A percentile compares a stretch with the other conserved stretches of the same genome.
These are phyloP conservation scores for Pythium aphanidermatum DNA, from an alignment of 352 stramenopile genomes.

Conservation along the genomic window DNA sequence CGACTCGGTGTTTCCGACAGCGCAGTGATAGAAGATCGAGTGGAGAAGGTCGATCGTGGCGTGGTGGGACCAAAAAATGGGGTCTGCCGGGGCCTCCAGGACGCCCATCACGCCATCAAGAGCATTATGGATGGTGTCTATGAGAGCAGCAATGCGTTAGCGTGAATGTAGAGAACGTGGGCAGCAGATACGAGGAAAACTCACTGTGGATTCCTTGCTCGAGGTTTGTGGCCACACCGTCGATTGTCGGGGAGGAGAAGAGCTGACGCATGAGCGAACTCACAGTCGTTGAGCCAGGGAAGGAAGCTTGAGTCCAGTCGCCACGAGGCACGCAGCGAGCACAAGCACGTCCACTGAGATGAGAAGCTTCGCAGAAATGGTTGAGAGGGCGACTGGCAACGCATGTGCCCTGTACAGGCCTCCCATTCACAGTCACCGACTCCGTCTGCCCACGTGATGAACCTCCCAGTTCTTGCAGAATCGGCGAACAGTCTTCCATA, in stretches of 20 bases:
- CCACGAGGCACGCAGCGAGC: slow-evolving; percentile 68
- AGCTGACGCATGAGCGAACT: slow-evolving; percentile 73
- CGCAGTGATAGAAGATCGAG: slow-evolving; percentile 82
- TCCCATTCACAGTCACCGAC: slow-evolving; percentile 65
- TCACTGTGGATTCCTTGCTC: slow-evolving; percentile 76
- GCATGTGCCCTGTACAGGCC: slow-evolving; percentile 51
- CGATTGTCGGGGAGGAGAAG: slow-evolving; percentile 62
- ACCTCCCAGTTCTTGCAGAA: slow-evolving; percentile 66
- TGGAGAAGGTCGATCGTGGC: slow-evolving; percentile 77
- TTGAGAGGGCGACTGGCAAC: slow-evolving; percentile 36
- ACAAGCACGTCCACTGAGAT: slow-evolving; percentile 29
- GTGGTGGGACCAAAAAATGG: slow-evolving; percentile 87
- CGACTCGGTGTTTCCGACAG: slow-evolving; percentile 50
- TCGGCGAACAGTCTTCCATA: slow-evolving; percentile 67
- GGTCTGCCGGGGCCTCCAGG: slow-evolving; percentile 70
- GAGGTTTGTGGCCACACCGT: slow-evolving; percentile 51
- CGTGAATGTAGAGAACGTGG: no score
- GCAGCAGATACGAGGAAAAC: slow-evolving; percentile 11
- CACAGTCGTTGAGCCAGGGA: slow-evolving; percentile 62
- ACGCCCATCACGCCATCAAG: slow-evolving; percentile 61
- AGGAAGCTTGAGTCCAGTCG: slow-evolving; percentile 39
- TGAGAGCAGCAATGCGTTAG: background rate
- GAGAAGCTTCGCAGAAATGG: slow-evolving; percentile 76
- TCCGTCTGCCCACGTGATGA: slow-evolving; percentile 27
- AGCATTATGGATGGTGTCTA: slow-evolving; percentile 78